Percentiles rank a stretch among this genome's conserved stretches.
Conservation (phyloP, 306 rosid genomes). For the Calophaca sinica region DNA sequence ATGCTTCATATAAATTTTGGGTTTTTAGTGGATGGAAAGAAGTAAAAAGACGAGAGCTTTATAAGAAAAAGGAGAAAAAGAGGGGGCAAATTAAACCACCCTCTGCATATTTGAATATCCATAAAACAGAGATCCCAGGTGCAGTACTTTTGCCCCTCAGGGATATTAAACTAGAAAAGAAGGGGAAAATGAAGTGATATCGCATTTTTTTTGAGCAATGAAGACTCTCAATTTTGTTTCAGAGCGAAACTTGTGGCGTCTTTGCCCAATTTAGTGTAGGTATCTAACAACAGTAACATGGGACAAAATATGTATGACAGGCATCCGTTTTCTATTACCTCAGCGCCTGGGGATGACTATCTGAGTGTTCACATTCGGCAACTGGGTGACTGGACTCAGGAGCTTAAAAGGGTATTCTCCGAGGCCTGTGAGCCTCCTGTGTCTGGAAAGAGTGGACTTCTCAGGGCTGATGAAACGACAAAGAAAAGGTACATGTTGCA, state of each 20-base stretch:
- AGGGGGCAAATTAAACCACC: no score
- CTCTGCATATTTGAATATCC: slow-evolving; percentile 32
- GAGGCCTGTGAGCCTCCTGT: slow-evolving; percentile 95
- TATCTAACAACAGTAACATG: slow-evolving; percentile 34
- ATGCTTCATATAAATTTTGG: slow-evolving; percentile 29
- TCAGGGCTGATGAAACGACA: slow-evolving; percentile 96
- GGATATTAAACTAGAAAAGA: slow-evolving; percentile 16
- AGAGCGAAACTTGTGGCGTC: slow-evolving; percentile 11
- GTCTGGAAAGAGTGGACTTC: slow-evolving; percentile 94
- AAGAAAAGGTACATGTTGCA: slow-evolving; percentile 70
- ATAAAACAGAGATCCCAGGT: no score
- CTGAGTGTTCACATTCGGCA: slow-evolving; percentile 98
- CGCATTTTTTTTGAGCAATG: slow-evolving; percentile 17
- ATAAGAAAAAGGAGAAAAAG: slow-evolving; percentile 7
- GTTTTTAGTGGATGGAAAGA: background rate
- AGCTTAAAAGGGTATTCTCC: slow-evolving; percentile 89
- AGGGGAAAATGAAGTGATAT: slow-evolving; percentile 15
- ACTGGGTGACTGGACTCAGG: slow-evolving; percentile 99
- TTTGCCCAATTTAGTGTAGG: background rate
- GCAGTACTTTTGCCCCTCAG: slow-evolving; percentile 21
- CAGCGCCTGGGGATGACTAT: slow-evolving; percentile 98
- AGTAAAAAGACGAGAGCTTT: slow-evolving; percentile 11
- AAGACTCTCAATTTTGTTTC: slow-evolving; percentile 24
- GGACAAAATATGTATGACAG: slow-evolving; percentile 55
- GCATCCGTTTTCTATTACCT: slow-evolving; percentile 99